Conservation (phyloP, 331 rosid genomes). For the Rhamnella rubrinervis region DNA sequence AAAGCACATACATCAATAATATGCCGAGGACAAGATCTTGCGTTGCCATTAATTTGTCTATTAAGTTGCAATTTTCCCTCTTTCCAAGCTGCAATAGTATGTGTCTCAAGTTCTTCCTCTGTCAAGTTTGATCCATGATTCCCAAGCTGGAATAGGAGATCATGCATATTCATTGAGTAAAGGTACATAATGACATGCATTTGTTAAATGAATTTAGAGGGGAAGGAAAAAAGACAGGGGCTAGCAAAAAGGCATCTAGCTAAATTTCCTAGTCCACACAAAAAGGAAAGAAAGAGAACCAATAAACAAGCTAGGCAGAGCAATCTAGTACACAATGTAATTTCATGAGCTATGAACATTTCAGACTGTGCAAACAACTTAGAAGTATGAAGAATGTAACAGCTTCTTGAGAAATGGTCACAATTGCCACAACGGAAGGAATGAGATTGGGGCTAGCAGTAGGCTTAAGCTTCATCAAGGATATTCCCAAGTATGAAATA, state of each 20-base stretch:
- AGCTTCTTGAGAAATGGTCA: neutral
- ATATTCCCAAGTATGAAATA: conserved; percentile 1
- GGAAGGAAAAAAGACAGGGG: neutral
- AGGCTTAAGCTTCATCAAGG: conserved; percentile 3
- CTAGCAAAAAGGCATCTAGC: neutral
- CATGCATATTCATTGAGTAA: conserved; percentile 13
- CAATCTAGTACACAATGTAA: conserved; percentile 7
- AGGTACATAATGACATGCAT: neutral
- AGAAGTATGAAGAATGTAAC: neutral
- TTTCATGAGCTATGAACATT: conserved; percentile 6
- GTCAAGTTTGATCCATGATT: conserved; percentile 74
- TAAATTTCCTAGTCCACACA: neutral
- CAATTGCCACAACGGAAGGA: neutral
- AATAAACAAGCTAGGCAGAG: too few species aligned
- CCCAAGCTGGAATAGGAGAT: conserved; percentile 65
- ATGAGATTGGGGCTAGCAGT: neutral
- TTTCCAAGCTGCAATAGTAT: conserved; percentile 89
- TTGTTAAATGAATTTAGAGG: neutral
- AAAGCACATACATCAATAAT: conserved; percentile 62
- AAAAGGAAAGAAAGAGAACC: neutral
- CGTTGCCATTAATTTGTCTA: conserved; percentile 48
- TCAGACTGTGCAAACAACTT: neutral
- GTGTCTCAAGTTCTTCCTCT: conserved; percentile 85
- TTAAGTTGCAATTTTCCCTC: conserved; percentile 55
- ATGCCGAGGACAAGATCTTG: conserved; percentile 36